These are phyloP conservation scores for Globisporangium paddicum DNA, from an alignment of 352 stramenopile genomes.

Conservation along the genomic window DNA sequence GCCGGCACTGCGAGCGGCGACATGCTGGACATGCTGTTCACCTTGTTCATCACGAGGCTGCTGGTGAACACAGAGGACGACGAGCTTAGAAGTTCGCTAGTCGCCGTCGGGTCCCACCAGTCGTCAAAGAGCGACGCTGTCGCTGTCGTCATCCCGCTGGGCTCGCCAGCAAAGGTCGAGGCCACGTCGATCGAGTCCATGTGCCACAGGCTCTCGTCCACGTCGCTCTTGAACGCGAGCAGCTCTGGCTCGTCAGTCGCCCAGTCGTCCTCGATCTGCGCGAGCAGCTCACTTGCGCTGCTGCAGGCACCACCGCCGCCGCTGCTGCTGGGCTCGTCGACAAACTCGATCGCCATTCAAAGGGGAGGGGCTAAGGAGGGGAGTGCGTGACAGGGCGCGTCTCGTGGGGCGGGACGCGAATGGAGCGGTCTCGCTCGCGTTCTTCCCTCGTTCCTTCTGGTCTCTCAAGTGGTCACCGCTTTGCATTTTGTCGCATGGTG, in stretches of 20 bases:
- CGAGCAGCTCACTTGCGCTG: conserved; percentile 1
- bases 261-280: conserved; percentile 21
- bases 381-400: neutral
- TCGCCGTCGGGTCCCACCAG: conserved; percentile 2
- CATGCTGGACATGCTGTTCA: conserved; percentile 3
- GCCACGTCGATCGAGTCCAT: conserved; percentile 24
- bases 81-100: neutral
- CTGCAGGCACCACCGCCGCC: neutral
- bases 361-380: too few species aligned
- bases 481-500: neutral
- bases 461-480: too few species aligned
- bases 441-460: neutral
- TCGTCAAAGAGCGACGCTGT: conserved; percentile 7
- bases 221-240: conserved; percentile 9
- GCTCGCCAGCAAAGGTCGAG: conserved; percentile 11
- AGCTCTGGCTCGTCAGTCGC: conserved; percentile 14
- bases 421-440: neutral
- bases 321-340: conserved; percentile 8
- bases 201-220: conserved; percentile 28
- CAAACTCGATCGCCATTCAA: conserved; percentile 16
- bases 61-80: neutral
- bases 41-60: neutral
- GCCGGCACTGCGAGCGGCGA: conserved; percentile 17
- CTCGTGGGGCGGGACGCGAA: neutral
- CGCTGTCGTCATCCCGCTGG: neutral